Evolutionary conservation across 2,329 filamentous ascomycete genomes (phyloP), one percentile per base, ranked within the genome.

Genomic region (Plenodomus biglobosus): DNA sequence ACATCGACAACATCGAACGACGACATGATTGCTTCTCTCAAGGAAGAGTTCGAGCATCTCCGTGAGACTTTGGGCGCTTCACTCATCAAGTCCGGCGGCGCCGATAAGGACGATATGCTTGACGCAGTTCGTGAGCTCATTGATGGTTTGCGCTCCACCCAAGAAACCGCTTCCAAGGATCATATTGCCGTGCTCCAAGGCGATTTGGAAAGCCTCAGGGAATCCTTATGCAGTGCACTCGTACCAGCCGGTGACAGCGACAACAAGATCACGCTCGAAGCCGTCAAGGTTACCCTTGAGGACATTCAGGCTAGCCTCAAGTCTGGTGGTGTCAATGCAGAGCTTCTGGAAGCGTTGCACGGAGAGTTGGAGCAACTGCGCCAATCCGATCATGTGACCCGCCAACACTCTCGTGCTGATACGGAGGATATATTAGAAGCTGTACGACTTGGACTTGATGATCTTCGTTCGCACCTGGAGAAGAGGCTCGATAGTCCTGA

Each of bases 51-150:
- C 40, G 80, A 83, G 43, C 76, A 80, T 46, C 73, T 87, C 19
- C 80, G 83, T 32, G 81, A 85, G 52, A 79, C 77, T 1, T 72
- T 86, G 40, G 75, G 78, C 8, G 73, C 76, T 27, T 78, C 78
- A 20, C 59, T 85, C 6, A 70, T 82, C 38, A 74, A 70, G 42
- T 72, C 74, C 3, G 75, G 75, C 16, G 70, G 73, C 16, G 66
- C 72, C 8, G 79, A 84, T 44, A 83, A 80, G 40, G 80, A 88
- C 30, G 88, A 92, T 42, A 80, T 92, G 20, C 78, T 95, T 1
- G 82, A 87, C 52, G 83, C 85, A 8, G 75, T 92, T 2, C 84
- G 71, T 19, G 72, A 75, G 50, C 65, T 75, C 3, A 60, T 78
- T 16, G 75, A 78, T 18, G 73, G 71, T 7, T 61, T 78, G 19